Evolutionary conservation across 345 rosid genomes (phyloP).

Genomic region (Raphanus sativus): DNA sequence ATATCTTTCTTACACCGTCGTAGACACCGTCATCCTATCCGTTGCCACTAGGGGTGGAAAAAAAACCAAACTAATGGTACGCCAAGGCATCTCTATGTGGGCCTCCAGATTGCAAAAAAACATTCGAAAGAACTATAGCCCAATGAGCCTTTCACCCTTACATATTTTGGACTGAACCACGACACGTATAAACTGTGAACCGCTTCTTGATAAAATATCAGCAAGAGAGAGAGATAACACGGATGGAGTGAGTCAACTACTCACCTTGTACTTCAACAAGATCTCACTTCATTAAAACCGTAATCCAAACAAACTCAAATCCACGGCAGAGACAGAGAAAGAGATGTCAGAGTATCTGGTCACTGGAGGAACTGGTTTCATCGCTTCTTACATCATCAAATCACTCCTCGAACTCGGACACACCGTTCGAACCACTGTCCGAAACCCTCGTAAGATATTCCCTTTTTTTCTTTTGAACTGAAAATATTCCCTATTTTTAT

Average conservation of each 20-base stretch:
- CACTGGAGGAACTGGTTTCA: slow-evolving; percentile 91
- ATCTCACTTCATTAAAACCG: slow-evolving; percentile 19
- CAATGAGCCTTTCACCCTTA: not conserved
- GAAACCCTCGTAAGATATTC: slow-evolving; percentile 61
- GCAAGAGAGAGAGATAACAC: not conserved
- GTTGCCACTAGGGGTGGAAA: not conserved
- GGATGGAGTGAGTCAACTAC: slow-evolving; percentile 23
- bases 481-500: too few species aligned
- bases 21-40: slow-evolving; percentile 36
- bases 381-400: slow-evolving; percentile 71
- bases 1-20: slow-evolving; percentile 21
- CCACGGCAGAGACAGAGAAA: not conserved
- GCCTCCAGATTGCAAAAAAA: not conserved
- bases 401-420: slow-evolving; percentile 65
- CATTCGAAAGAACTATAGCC: not conserved
- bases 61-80: not conserved
- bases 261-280: slow-evolving; percentile 2
- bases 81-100: not conserved
- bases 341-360: slow-evolving; percentile 86
- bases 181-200: not conserved
- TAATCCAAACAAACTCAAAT: not conserved
- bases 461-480: not conserved
- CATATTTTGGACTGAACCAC: not conserved
- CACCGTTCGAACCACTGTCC: slow-evolving; percentile 67
- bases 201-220: not conserved